Base-by-base conservation (phyloP, 208 protist species). In the Porcisia deanei region DNA sequence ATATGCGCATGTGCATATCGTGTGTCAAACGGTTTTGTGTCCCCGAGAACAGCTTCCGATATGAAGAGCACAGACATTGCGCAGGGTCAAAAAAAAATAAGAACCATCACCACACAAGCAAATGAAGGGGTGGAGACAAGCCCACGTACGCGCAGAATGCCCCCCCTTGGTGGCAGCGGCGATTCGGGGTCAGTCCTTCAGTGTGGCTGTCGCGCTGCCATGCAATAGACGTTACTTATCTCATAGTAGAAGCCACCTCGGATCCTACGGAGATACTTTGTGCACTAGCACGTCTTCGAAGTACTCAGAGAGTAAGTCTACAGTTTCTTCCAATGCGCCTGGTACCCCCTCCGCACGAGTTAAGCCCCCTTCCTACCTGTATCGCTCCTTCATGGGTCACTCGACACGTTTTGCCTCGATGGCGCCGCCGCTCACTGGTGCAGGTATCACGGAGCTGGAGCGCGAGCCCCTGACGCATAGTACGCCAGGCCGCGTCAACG, bases 371-470 rank as follows among this genome's bases (percentile, higher is more conserved):
- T 73, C 70, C 25, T 82, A 82, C 58, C 77, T 94, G 3, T 90
- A 91, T 65, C 57, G 80, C 39, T 58, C 81, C 30, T 92, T 92
- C 64, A 92, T 94, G 88, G 90, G 90, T 9, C 77, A 86, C 65
- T 91, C 87, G 10, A 89, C 88, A 25, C 87, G 85, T 25, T 94
- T 94, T 67, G 76, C 77, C 45, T 58, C 81, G 37, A 54, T 71
- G 65, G 6, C 12, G 14, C 53, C 71, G 34, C 59, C 80, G 59
- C 43, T 87, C 6, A 81, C 73, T 2, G 71, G 83, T 0, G 74
- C 22, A 18, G 78, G 76, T 63, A 78, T 95, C 34, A 85, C 74
- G 2, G 53, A 64, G 6, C 80, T 95, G n/a, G 88, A 95, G 81
- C 76, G 73, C 37, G 91, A 92, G 72, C 71, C 79, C 10, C 82